A percentile compares a stretch with the other conserved stretches of the same genome.
phyloP scores from a whole-genome alignment of 2,329 filamentous ascomycete genomes.

The Aspergillus hortae region DNA sequence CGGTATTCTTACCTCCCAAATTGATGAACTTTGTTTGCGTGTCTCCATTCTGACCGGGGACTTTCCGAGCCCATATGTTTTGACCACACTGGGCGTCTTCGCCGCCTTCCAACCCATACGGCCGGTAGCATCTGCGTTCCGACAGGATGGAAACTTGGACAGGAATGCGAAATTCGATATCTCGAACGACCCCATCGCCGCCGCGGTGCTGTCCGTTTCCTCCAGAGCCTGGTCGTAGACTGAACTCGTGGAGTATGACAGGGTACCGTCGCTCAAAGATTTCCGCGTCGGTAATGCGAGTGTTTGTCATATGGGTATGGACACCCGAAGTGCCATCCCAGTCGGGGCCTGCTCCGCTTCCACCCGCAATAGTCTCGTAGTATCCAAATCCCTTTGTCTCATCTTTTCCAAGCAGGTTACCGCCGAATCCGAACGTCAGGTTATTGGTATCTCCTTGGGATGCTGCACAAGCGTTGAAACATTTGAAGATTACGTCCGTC shows the following conservation, averaged over 20 bases:
- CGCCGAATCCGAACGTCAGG: conserved; percentile 29
- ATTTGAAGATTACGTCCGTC: conserved; percentile 73
- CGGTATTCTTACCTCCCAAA: neutral
- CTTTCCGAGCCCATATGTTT: neutral
- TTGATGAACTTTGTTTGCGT: neutral
- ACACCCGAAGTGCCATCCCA: conserved; percentile 74
- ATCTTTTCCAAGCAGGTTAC: conserved; percentile 4
- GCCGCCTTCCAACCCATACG: neutral
- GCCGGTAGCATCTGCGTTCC: neutral
- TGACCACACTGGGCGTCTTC: neutral
- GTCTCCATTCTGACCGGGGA: neutral
- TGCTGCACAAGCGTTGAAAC: conserved; percentile 72
- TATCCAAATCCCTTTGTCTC: conserved; percentile 59
- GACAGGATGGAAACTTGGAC: neutral
- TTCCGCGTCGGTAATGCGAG: conserved; percentile 74
- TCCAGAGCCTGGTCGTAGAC: conserved; percentile 59
- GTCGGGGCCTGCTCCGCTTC: conserved; percentile 66
- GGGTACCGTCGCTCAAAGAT: conserved; percentile 76
- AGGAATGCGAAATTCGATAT: conserved; percentile 71
- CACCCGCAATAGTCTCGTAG: conserved; percentile 80
- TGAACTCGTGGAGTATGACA: conserved; percentile 67
- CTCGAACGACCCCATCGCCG: conserved; percentile 71
- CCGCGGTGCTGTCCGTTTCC: conserved; percentile 64
- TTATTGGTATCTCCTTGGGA: conserved; percentile 76
- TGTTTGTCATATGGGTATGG: conserved; percentile 85